Evolutionary conservation across 306 rosid species (phyloP), one percentile per base, ranked within the genome.

Genomic region (Citrullus mucosospermus): DNA sequence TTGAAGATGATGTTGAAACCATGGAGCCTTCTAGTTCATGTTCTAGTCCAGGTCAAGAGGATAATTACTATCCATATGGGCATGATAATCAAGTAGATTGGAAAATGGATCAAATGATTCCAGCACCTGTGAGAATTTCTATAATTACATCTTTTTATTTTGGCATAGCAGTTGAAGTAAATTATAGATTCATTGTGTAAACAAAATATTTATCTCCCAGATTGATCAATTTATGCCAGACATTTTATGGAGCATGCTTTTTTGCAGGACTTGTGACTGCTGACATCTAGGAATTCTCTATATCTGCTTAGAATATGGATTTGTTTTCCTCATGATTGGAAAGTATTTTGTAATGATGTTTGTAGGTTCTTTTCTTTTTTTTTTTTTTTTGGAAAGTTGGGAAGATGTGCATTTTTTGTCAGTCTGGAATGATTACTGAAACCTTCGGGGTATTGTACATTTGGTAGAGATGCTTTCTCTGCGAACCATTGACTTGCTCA

Each of bases 71-170:
- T 75, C 60, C 89, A 59, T 81, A 84, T 85, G 82, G 84, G 59
- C 77, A 84, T 77, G 92, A 87, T 66, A 89, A 84, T 80, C 92
- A 84, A 74, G 86, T 82, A 15, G 93, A 61, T 86, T 88, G 84
- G 87, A 85, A 84, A 83, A 79, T 92, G 83, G 85, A 86, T 83
- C 87, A 88, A 84, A 88, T 91, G 80, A 81, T 75, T 85, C 88
- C 88, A 18, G 84, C 83, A 87, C 96, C 91, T 83, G 98, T 93
- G 85, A 80, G 98, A 79, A 50, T 85, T 28, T 69, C 38, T 69
- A 12, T 69, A 44, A 1, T 69, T 3, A 8, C 72, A 13, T 75
- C 57, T 17, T 78, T 48, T 38, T 50, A 14, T 72, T 8, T 50
- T 46, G 20, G 76, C 14, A 34, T 14, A 46, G 39, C 30, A 43